Conservation (phyloP, 106 monocot species). For the Dactylorhiza incarnata region DNA sequence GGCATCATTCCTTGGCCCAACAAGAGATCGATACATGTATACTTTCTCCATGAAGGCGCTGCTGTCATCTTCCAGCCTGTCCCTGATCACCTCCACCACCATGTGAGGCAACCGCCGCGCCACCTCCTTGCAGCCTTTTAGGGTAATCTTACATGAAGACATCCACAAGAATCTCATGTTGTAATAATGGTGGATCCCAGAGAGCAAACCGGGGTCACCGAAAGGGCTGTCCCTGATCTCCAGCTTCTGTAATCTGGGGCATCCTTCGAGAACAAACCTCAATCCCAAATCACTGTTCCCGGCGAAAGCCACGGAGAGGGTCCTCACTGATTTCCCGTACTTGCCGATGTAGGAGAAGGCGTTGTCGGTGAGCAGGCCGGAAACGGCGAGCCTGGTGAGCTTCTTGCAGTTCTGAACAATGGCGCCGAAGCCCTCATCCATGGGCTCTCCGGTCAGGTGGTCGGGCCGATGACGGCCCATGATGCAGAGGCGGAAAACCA, state of each 20-base stretch:
- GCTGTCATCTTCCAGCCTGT: slow-evolving; percentile 23
- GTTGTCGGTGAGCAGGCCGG: slow-evolving; percentile 74
- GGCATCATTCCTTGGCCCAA: slow-evolving; percentile 59
- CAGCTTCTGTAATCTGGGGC: slow-evolving; percentile 66
- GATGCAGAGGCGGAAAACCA: slow-evolving; percentile 78
- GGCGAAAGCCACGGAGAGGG: slow-evolving; percentile 85
- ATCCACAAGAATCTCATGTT: slow-evolving; percentile 97
- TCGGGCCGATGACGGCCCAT: slow-evolving; percentile 71
- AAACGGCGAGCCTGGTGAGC: slow-evolving; percentile 71
- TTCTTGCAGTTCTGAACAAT: slow-evolving; percentile 86
- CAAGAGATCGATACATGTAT: slow-evolving; percentile 81
- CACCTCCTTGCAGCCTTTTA: slow-evolving; percentile 67
- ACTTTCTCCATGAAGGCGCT: slow-evolving; percentile 35
- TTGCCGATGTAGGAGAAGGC: slow-evolving; percentile 71
- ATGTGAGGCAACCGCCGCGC: slow-evolving; percentile 44
- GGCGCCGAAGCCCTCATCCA: slow-evolving; percentile 88
- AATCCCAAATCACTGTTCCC: slow-evolving; percentile 59
- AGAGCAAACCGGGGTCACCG: slow-evolving; percentile 54
- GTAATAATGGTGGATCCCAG: slow-evolving; percentile 72
- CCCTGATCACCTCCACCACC: slow-evolving; percentile 69
- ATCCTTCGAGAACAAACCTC: slow-evolving; percentile 69
- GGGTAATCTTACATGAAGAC: slow-evolving; percentile 58
- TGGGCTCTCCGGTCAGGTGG: slow-evolving; percentile 50
- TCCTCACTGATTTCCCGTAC: slow-evolving; percentile 69
- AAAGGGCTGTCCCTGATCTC: slow-evolving; percentile 88